Conservation (phyloP, 2,329 filamentous ascomycete genomes). For the Bipolaris sorokiniana region DNA sequence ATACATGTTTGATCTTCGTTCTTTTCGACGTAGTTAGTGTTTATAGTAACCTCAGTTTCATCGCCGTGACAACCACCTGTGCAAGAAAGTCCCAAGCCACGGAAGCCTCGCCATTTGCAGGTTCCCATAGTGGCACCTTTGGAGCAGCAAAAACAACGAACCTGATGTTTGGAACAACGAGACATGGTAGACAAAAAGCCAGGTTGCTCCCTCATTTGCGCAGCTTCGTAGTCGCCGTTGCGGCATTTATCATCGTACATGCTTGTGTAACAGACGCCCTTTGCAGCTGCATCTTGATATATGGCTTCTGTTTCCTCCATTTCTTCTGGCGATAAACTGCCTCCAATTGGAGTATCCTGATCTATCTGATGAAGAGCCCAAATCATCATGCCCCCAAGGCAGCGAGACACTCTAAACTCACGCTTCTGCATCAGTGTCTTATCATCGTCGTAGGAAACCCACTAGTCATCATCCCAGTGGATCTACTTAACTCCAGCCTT, state of each 20-base stretch:
- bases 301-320: neutral
- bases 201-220: slow-evolving; percentile 6
- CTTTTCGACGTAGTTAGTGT: slow-evolving; percentile 34
- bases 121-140: slow-evolving; percentile 6
- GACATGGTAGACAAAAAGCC: neutral
- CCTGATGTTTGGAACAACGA: neutral
- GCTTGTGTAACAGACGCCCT: slow-evolving; percentile 8
- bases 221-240: slow-evolving; percentile 16
- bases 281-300: neutral
- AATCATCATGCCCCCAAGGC: neutral
- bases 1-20: slow-evolving; percentile 42
- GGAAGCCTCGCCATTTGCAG: slow-evolving; percentile 9
- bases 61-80: neutral
- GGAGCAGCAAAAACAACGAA: slow-evolving; percentile 6
- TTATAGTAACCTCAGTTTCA: slow-evolving; percentile 38
- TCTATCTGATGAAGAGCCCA: slow-evolving; percentile 12
- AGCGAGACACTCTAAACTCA: neutral
- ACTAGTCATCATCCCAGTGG: slow-evolving; percentile 32
- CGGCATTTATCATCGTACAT: slow-evolving; percentile 4
- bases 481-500: slow-evolving; percentile 17
- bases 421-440: slow-evolving; percentile 53
- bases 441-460: slow-evolving; percentile 35
- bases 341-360: neutral
- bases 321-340: neutral
- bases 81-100: slow-evolving; percentile 7